phyloP scores from a whole-genome alignment of 2,329 filamentous ascomycete species.

The Endoconidiophora polonica region DNA sequence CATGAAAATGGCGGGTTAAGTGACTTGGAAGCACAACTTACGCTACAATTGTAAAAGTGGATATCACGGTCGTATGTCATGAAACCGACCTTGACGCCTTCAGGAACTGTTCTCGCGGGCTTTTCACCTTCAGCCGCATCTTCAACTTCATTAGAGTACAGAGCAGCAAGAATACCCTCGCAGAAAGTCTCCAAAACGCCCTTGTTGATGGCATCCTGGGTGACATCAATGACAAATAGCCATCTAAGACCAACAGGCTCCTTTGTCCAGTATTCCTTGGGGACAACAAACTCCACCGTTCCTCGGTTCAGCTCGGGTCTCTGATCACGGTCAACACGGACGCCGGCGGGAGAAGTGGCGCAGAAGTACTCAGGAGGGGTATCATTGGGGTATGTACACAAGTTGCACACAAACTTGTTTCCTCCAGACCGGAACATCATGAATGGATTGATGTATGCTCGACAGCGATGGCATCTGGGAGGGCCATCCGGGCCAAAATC shows the following conservation, averaged over 20 bases:
- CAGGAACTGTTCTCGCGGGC: conserved; percentile 44
- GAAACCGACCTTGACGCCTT: conserved; percentile 78
- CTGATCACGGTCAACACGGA: conserved; percentile 74
- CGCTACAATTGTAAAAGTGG: conserved; percentile 91
- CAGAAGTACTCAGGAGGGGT: conserved; percentile 85
- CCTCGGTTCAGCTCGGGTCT: conserved; percentile 79
- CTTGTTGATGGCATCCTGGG: conserved; percentile 77
- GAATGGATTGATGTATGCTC: conserved; percentile 96
- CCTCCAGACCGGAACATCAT: conserved; percentile 93
- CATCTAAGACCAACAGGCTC: conserved; percentile 76
- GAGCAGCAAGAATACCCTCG: conserved; percentile 65
- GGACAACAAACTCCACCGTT: conserved; percentile 90
- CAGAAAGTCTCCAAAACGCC: conserved; percentile 84
- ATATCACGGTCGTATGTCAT: conserved; percentile 93
- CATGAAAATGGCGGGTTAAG: neutral
- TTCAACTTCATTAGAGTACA: conserved; percentile 46
- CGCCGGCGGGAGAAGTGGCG: conserved; percentile 71
- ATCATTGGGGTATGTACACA: conserved; percentile 92
- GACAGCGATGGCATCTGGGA: conserved; percentile 78
- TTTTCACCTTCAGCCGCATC: conserved; percentile 30
- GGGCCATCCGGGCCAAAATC: conserved; percentile 89
- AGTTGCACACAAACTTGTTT: conserved; percentile 94
- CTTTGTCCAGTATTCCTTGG: conserved; percentile 97
- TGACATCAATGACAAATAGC: conserved; percentile 87
- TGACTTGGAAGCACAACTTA: conserved; percentile 27